Percentiles rank a stretch among this genome's conserved stretches.
Evolutionary conservation across 2,329 filamentous ascomycete genomes (phyloP).

Genomic region (Clonostachys solani): DNA sequence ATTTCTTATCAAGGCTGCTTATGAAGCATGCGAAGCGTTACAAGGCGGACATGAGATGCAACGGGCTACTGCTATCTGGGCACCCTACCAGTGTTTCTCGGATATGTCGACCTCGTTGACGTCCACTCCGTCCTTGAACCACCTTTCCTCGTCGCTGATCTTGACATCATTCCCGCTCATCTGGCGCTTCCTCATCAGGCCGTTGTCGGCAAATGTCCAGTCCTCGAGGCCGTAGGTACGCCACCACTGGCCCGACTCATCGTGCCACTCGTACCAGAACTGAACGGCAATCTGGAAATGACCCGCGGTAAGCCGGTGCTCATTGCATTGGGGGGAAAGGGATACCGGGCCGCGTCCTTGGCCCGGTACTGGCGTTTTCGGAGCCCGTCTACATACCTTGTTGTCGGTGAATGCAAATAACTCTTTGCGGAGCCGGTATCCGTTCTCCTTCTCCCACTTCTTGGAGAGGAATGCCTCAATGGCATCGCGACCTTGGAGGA

Average conservation of each 20-base stretch:
- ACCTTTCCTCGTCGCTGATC: constrained; percentile 52
- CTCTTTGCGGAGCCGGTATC: constrained; percentile 76
- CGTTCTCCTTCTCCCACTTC: constrained; percentile 72
- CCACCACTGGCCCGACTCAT: constrained; percentile 71
- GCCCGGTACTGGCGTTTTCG: neutral
- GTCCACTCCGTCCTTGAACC: constrained; percentile 67
- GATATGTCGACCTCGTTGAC: constrained; percentile 62
- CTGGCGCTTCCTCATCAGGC: constrained; percentile 68
- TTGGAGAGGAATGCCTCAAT: constrained; percentile 65
- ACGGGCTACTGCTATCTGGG: too few relatives aligned
- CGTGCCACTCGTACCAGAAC: constrained; percentile 87
- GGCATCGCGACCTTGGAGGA: constrained; percentile 63
- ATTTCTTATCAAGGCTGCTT: too few relatives aligned
- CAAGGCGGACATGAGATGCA: too few relatives aligned
- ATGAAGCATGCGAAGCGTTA: too few relatives aligned
- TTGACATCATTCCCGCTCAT: constrained; percentile 73
- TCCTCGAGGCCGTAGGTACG: constrained; percentile 82
- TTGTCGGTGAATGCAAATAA: constrained; percentile 73
- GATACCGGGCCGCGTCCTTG: too few relatives aligned
- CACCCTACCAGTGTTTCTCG: constrained; percentile 59
- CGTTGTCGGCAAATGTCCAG: constrained; percentile 70
- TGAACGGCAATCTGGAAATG: constrained; percentile 68
- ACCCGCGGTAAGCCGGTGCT: neutral
- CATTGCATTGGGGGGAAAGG: neutral
- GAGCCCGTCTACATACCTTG: constrained; percentile 32